A percentile compares a stretch with the other conserved stretches of the same genome.
Evolutionary conservation across 2,329 filamentous ascomycete species (phyloP).

Genomic region (Penicillium verrucosum): DNA sequence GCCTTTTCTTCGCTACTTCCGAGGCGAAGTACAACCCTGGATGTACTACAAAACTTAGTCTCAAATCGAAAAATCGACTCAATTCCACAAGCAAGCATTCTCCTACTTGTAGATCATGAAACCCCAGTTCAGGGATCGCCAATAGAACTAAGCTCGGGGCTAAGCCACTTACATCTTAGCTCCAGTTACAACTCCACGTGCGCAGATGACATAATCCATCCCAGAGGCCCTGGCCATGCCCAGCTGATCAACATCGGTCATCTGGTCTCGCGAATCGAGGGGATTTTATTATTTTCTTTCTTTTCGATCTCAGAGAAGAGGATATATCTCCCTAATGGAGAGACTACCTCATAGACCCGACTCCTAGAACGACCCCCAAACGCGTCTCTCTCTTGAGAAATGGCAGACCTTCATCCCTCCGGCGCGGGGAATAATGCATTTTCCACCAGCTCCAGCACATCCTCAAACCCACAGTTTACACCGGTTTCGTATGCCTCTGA

Average conservation of each 20-base stretch:
- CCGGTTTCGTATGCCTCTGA: constrained; percentile 36
- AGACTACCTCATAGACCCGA: neutral
- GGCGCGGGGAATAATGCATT: constrained; percentile 26
- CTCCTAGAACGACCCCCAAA: neutral
- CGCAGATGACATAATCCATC: neutral
- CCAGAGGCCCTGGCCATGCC: neutral
- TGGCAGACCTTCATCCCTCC: constrained; percentile 27
- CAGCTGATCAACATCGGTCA: constrained; percentile 8
- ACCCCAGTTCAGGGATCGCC: neutral
- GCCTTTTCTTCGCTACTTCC: neutral
- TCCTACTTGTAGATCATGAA: neutral
- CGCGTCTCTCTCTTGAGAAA: constrained; percentile 5
- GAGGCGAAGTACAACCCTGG: neutral
- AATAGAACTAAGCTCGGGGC: neutral
- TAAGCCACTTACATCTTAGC: constrained; percentile 2
- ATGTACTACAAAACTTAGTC: neutral
- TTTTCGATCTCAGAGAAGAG: neutral
- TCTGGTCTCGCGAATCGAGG: neutral
- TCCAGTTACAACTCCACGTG: neutral
- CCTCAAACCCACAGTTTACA: constrained; percentile 31
- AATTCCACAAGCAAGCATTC: neutral
- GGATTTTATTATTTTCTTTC: neutral
- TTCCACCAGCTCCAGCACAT: constrained; percentile 25
- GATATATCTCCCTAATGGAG: neutral
- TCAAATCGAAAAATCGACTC: neutral